Conservation (phyloP, 805 yeast genomes). For the Zygoascus ofunaensis region DNA sequence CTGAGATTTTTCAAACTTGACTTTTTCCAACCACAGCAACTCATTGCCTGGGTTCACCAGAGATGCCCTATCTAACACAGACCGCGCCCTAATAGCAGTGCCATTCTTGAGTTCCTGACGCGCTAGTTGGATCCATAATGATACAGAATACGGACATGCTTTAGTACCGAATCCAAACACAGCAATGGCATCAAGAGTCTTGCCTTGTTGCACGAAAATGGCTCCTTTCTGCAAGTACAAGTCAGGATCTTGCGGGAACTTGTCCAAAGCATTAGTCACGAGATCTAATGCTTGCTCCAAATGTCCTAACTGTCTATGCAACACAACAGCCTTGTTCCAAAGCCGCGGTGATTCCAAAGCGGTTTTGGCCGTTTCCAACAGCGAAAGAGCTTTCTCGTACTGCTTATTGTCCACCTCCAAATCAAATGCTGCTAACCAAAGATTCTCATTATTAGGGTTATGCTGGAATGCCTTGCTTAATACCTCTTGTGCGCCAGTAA, state of each 20-base stretch:
- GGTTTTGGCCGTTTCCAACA: slow-evolving; percentile 35
- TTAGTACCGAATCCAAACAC: slow-evolving; percentile 42
- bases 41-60: slow-evolving; percentile 41
- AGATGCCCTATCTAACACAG: slow-evolving; percentile 60
- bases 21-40: slow-evolving; percentile 48
- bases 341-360: slow-evolving; percentile 39
- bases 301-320: slow-evolving; percentile 36
- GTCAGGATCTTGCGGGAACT: slow-evolving; percentile 43
- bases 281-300: slow-evolving; percentile 33
- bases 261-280: slow-evolving; percentile 38
- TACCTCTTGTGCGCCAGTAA: slow-evolving; percentile 44
- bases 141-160: slow-evolving; percentile 34
- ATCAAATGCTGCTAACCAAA: slow-evolving; percentile 69
- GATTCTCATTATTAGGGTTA: slow-evolving; percentile 40
- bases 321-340: slow-evolving; percentile 53
- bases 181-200: slow-evolving; percentile 38
- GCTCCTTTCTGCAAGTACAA: slow-evolving; percentile 59
- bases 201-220: slow-evolving; percentile 30
- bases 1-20: slow-evolving; percentile 46
- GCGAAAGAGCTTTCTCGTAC: slow-evolving; percentile 28
- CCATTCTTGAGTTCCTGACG: slow-evolving; percentile 38
- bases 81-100: slow-evolving; percentile 51
- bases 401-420: slow-evolving; percentile 42
- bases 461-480: slow-evolving; percentile 39
- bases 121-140: slow-evolving; percentile 50